Base-by-base conservation (phyloP, 2,329 filamentous ascomycete genomes). In the Periconia macrospinosa region DNA sequence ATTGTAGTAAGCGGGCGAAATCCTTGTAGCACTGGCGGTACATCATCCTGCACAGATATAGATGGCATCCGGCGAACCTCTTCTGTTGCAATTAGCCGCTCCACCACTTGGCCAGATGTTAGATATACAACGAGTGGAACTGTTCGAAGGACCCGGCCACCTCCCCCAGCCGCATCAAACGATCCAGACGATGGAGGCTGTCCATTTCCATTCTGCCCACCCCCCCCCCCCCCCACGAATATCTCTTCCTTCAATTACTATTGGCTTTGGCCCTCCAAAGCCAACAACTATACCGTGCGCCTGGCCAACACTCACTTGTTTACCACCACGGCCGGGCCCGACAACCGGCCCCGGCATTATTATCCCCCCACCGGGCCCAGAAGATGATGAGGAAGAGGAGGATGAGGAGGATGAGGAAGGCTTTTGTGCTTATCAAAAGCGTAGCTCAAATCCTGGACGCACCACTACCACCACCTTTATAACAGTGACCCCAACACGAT, bases 231-330 rank as follows among this genome's bases (percentile, higher is more conserved):
- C 37, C 23, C 23, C 23, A 27, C 5, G 11, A 18, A 41, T 41
- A 15, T 41, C 37, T 18, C 5, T 41, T 18, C 37, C 37, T 18
- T 10, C 18, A 18, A 41, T 41, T n/a, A 41, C 37, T 10, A 46
- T 52, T 37, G 17, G 19, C 30, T 15, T 14, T 27, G 46, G 45
- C 30, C 23, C 45, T 45, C 53, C 50, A 20, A 45, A 43, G 40
- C 54, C 50, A 18, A 53, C 54, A 2, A 49, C 33, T 20, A 45
- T 46, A 11, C 46, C 54, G n/a, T 53, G 47, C 42, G 50, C 50
- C 15, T 50, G 13, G 17, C 49, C 53, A 18, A 30, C 44, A 13
- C 17, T 27, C 8, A 30, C 9, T 30, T 46, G 44, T 11, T 30
- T 20, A 20, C 23, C 44, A 11, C 44, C 44, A 30, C 11, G 44